Percentiles rank a stretch among this genome's conserved stretches.
Conservation (phyloP, 371 early-diverging fungal genomes). For the Haplosporangium sp. region DNA sequence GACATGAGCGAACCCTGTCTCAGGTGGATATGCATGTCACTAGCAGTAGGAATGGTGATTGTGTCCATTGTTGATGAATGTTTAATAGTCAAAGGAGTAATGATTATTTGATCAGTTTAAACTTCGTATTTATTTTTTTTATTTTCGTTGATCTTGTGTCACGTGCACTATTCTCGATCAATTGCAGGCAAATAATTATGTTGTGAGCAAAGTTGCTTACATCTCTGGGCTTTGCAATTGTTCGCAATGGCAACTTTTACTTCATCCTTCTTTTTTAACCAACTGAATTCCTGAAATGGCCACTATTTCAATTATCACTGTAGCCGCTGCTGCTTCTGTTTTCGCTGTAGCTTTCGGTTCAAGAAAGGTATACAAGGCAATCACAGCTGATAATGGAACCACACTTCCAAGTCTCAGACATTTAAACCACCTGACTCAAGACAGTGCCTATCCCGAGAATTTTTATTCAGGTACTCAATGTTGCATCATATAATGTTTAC, state of each 20-base stretch:
- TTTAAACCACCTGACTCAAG: slow-evolving; percentile 36
- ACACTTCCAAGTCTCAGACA: slow-evolving; percentile 53
- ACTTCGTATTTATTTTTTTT: neutral
- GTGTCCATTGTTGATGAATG: slow-evolving; percentile 23
- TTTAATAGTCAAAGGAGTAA: neutral
- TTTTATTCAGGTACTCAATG: slow-evolving; percentile 39
- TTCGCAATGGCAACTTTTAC: neutral
- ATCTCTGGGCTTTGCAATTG: too few relatives aligned
- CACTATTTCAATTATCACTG: slow-evolving; percentile 3
- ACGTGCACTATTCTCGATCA: neutral
- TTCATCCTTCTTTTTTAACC: neutral
- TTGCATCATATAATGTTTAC: neutral
- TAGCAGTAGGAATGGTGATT: slow-evolving; percentile 73
- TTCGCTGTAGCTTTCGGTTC: slow-evolving; percentile 18
- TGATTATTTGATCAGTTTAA: neutral
- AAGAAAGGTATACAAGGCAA: slow-evolving; percentile 11
- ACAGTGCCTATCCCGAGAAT: slow-evolving; percentile 56
- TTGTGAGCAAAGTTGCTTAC: too few relatives aligned
- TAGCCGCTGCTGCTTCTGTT: slow-evolving; percentile 16
- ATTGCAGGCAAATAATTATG: too few relatives aligned
- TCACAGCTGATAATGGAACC: slow-evolving; percentile 20
- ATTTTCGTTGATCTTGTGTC: too few relatives aligned
- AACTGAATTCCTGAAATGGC: slow-evolving; percentile 10
- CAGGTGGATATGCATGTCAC: slow-evolving; percentile 95
- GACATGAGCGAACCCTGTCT: slow-evolving; percentile 95